phyloP scores from a whole-genome alignment of 2,329 filamentous ascomycete genomes.

The Furcasterigmium furcatum region DNA sequence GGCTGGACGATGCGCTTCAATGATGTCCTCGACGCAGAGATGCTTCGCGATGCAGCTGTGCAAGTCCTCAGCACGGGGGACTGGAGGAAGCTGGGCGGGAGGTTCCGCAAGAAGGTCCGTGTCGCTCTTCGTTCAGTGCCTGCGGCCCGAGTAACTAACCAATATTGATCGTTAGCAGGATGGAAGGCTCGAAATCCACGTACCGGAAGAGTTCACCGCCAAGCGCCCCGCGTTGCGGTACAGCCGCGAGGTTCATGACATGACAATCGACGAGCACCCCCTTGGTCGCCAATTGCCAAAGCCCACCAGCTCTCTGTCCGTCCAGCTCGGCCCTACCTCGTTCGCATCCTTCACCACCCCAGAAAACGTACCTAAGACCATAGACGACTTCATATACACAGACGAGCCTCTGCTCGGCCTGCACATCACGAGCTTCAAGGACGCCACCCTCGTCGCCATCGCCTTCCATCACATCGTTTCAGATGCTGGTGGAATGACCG shows the following conservation, averaged over 20 bases:
- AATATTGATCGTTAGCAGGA: conserved; percentile 5
- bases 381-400: conserved; percentile 34
- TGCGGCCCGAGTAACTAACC: too few relatives aligned
- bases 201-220: conserved; percentile 22
- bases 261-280: conserved; percentile 36
- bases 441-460: conserved; percentile 46
- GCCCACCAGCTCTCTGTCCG: conserved; percentile 12
- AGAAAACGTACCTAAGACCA: conserved; percentile 12
- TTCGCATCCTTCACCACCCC: conserved; percentile 14
- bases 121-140: too few relatives aligned
- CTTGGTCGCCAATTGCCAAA: conserved; percentile 32
- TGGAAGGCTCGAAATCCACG: conserved; percentile 26
- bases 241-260: conserved; percentile 28
- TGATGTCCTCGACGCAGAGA: conserved; percentile 39
- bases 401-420: conserved; percentile 44
- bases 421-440: conserved; percentile 43
- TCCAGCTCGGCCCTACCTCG: conserved; percentile 10
- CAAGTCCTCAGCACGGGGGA: conserved; percentile 35
- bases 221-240: conserved; percentile 35
- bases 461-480: conserved; percentile 43
- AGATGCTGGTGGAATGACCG: conserved; percentile 43
- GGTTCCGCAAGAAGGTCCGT: conserved; percentile 32
- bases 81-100: conserved; percentile 44
- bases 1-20: conserved; percentile 37
- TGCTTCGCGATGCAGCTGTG: conserved; percentile 28